phyloP scores from a whole-genome alignment of 169 alveolate species.

The Plasmodium gaboni region DNA sequence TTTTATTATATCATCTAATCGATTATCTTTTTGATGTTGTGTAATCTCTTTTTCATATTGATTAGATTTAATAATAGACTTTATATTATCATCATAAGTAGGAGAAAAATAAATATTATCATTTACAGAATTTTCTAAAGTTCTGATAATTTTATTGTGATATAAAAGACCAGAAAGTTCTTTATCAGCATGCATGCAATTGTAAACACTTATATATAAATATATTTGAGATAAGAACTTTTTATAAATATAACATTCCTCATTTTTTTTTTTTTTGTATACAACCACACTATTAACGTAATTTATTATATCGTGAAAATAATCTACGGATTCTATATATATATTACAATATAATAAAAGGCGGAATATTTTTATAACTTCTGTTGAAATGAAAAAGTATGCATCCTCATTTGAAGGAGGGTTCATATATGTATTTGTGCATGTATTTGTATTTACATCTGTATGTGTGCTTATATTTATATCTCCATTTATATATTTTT shows the following conservation, averaged over 20 bases:
- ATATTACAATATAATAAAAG: conserved; percentile 40
- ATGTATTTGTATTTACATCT: too few relatives aligned
- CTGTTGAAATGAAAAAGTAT: conserved; percentile 16
- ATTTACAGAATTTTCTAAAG: conserved; percentile 20
- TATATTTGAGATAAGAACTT: conserved; percentile 44
- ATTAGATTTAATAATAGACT: too few relatives aligned
- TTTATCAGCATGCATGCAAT: not conserved
- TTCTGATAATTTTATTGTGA: conserved; percentile 29
- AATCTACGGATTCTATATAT: conserved; percentile 67
- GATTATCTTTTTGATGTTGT: not conserved
- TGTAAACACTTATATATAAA: conserved; percentile 50
- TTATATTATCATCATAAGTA: too few relatives aligned
- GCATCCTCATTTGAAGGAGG: not conserved
- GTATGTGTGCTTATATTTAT: too few relatives aligned
- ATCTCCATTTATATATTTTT: too few relatives aligned
- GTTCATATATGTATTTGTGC: too few relatives aligned
- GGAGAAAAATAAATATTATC: not conserved
- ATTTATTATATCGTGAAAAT: conserved; percentile 61
- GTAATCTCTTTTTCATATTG: not conserved
- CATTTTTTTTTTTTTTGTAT: conserved; percentile 7
- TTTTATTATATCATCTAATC: too few relatives aligned
- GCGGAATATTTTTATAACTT: conserved; percentile 32
- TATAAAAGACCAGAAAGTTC: conserved; percentile 69
- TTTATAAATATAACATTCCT: conserved; percentile 5
- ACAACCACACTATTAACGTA: not conserved